A percentile compares a stretch with the other conserved stretches of the same genome.
Conservation (phyloP, 2,329 filamentous ascomycete genomes). For the Claviceps cyperi region DNA sequence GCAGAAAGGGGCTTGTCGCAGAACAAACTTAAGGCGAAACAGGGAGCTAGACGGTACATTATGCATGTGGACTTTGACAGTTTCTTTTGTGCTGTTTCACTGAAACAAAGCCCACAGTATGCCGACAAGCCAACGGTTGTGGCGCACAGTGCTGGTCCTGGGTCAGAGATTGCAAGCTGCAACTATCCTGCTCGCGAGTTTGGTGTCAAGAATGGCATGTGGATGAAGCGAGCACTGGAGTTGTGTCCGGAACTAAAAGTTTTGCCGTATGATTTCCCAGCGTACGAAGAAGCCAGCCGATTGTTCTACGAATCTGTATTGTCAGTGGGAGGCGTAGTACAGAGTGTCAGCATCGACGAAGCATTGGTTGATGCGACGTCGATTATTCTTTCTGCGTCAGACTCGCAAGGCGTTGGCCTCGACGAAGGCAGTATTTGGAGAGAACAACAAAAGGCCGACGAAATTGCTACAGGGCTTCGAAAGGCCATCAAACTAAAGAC, state of each 20-base stretch:
- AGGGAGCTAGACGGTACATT: constrained; percentile 62
- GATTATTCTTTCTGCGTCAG: constrained; percentile 49
- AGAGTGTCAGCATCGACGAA: constrained; percentile 96
- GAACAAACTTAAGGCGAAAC: constrained; percentile 34
- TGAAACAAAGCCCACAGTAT: constrained; percentile 61
- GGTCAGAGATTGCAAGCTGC: constrained; percentile 93
- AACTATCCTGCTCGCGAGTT: constrained; percentile 82
- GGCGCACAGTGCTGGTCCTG: constrained; percentile 70
- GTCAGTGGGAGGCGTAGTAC: constrained; percentile 65
- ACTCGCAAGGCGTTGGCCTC: constrained; percentile 47
- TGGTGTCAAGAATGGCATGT: constrained; percentile 96
- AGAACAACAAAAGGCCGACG: constrained; percentile 66
- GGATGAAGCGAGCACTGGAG: constrained; percentile 85
- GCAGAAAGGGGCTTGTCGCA: constrained; percentile 44
- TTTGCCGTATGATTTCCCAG: constrained; percentile 88
- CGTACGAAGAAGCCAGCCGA: constrained; percentile 81
- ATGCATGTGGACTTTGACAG: constrained; percentile 97
- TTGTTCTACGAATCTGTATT: constrained; percentile 79
- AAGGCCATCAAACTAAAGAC: constrained; percentile 58
- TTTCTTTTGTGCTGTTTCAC: constrained; percentile 90
- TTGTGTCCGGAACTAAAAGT: constrained; percentile 77
- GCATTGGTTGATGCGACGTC: constrained; percentile 73
- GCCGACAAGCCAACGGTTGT: constrained; percentile 72
- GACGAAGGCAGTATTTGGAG: constrained; percentile 56
- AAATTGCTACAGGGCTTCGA: constrained; percentile 51